Base-by-base conservation (phyloP, 2,329 filamentous ascomycete genomes). In the Epichloe baconii region DNA sequence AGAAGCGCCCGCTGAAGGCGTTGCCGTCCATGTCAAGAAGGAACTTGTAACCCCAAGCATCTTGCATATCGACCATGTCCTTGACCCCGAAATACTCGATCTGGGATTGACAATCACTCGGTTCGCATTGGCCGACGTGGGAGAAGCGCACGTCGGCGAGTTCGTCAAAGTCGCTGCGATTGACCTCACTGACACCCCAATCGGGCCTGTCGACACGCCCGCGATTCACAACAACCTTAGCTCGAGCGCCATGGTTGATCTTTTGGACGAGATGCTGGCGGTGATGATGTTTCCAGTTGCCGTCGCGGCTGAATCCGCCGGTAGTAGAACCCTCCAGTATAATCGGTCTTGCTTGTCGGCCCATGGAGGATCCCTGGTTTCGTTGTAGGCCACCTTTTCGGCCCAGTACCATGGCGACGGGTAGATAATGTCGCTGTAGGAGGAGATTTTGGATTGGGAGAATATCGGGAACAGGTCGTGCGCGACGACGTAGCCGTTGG, bases 281-380 rank as follows among this genome's bases (percentile, higher is more conserved):
- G 65, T 98, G 93, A 63, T 97, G 91, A 7, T 85, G 78, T 53
- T 88, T 78, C 93, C 93, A 98, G 11, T 89, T 88, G n/a, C 91
- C 91, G 54, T 87, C 82, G 54, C 89, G 81, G 57, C 86, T 93
- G 70, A 90, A 97, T 0, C 93, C 93, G 40, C 93, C 93, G 0
- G 93, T 98, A 0, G 93, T 97, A 14, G 88, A 95, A 7, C 93
- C 93, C 93, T 85, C 93, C 93, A 98, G 74, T 91, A 97, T 55
- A 98, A 76, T 56, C 78, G 79, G 61, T 84, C 78, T 38, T 77
- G 69, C 66, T 98, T 98, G 48, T 80, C 69, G 1, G 75, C 71
- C 93, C 93, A 98, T 0, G 71, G 62, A 51, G 77, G 73, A 65
- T 98, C 93, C 77, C 63, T 55, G 77, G 76, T 2, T 68, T 64